Evolutionary conservation across 2,329 filamentous ascomycete genomes (phyloP), one percentile per base, ranked within the genome.

Genomic region (Colletotrichum lini): DNA sequence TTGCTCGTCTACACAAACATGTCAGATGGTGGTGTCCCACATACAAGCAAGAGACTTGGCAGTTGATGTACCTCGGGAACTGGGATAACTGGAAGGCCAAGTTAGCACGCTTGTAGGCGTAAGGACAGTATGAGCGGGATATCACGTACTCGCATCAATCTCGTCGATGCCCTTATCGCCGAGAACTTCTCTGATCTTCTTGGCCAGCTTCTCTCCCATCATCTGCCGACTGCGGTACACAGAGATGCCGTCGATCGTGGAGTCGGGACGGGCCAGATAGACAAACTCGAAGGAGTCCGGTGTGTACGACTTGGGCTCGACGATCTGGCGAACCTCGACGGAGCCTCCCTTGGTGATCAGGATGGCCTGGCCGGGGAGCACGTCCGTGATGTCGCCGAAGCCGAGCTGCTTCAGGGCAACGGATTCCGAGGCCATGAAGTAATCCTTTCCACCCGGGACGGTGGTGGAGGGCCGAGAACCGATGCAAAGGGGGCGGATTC

Each of bases 371-470:
- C 95, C 95, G 0, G 95, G 94, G 64, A 92, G 83, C 74, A 98
- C 93, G 77, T 98, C 93, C 52, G 87, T 82, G 76, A 97, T 92
- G 77, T 94, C 86, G 45, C 82, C 85, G 83, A 96, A 97, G 16
- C 94, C 94, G 57, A 96, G 91, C 80, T 97, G 94, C 53, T 88
- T 88, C 61, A 98, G 84, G 13, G 94, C 95, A 62, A 98, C 91
- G 9, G 93, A 96, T 81, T 98, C 95, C 0, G 94, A 97, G 1
- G 95, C 94, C 85, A 98, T 90, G 88, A 97, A 94, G 84, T 97
- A 98, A 81, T 98, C 95, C 72, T 83, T 92, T 8, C 90, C 91
- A 5, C 88, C 85, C 47, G 89, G 86, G 50, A 90, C 67, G 0
- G 87, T 92, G 15, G 85, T 82, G 1, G 93, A 94, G 1, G 90